Evolutionary conservation across 2,329 filamentous ascomycete species (phyloP).

Genomic region (Periconia sp.): DNA sequence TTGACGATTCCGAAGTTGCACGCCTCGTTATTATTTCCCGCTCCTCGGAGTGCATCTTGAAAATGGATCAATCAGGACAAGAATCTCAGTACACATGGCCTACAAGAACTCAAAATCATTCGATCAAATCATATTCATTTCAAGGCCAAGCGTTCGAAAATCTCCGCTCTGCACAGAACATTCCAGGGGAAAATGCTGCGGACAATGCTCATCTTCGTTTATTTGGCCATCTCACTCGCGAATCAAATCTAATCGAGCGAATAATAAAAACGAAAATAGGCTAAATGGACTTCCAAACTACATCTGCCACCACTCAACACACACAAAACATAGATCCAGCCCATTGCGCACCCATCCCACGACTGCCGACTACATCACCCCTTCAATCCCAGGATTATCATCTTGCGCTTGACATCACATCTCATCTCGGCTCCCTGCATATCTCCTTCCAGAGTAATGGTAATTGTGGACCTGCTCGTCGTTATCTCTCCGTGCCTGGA

Average conservation of each 20-base stretch:
- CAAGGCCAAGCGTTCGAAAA: too few relatives aligned
- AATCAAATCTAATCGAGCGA: background rate
- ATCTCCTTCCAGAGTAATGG: background rate
- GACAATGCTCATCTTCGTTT: too few relatives aligned
- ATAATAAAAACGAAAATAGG: background rate
- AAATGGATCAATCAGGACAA: too few relatives aligned
- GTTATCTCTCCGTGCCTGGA: background rate
- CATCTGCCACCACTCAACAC: background rate
- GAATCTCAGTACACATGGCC: too few relatives aligned
- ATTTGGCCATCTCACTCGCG: too few relatives aligned
- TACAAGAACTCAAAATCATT: too few relatives aligned
- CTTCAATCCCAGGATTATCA: background rate
- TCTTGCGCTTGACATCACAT: background rate
- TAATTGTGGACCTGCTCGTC: background rate
- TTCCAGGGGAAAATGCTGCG: too few relatives aligned
- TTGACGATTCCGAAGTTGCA: too few relatives aligned
- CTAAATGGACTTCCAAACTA: background rate
- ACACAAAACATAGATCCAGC: background rate
- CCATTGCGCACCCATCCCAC: background rate
- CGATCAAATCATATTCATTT: too few relatives aligned
- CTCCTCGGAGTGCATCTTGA: too few relatives aligned
- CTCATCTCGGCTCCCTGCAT: background rate
- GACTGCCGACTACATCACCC: constrained; percentile 5
- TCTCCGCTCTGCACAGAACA: too few relatives aligned
- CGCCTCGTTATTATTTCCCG: too few relatives aligned